A percentile compares a stretch with the other conserved stretches of the same genome.
Evolutionary conservation across 352 stramenopile species (phyloP).

Genomic region (Phytophthora kernoviae): DNA sequence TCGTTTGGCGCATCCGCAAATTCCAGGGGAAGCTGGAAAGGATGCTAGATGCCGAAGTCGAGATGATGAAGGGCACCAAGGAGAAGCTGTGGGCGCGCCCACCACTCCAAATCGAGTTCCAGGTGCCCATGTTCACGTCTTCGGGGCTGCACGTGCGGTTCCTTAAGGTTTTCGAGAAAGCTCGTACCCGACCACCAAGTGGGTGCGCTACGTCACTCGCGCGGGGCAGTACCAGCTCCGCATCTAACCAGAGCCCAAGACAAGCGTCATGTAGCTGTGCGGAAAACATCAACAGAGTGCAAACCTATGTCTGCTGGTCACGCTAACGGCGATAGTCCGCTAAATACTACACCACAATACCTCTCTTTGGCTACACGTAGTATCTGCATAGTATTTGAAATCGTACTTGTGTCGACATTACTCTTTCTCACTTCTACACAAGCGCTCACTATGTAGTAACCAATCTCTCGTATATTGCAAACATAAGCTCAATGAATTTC

Average conservation of each 20-base stretch:
- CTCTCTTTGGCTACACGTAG: too few relatives aligned
- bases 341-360: slow-evolving; percentile 4
- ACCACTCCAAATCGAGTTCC: slow-evolving; percentile 98
- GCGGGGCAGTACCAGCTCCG: slow-evolving; percentile 97
- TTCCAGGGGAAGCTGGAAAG: slow-evolving; percentile 96
- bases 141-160: slow-evolving; percentile 98
- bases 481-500: too few relatives aligned
- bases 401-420: too few relatives aligned
- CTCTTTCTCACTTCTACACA: too few relatives aligned
- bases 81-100: slow-evolving; percentile 96
- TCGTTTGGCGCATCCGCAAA: slow-evolving; percentile 98
- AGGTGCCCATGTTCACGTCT: slow-evolving; percentile 98
- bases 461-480: too few relatives aligned
- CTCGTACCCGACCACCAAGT: slow-evolving; percentile 98
- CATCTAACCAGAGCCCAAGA: slow-evolving; percentile 72
- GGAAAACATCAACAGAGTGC: not conserved
- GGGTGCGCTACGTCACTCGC: slow-evolving; percentile 98
- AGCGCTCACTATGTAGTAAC: too few relatives aligned
- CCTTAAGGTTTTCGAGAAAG: slow-evolving; percentile 98
- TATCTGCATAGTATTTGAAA: slow-evolving; percentile 1
- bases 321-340: not conserved
- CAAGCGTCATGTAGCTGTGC: not conserved
- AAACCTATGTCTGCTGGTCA: not conserved
- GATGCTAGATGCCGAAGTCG: slow-evolving; percentile 96
- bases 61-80: slow-evolving; percentile 96